These are phyloP conservation scores for Sanghuangporus sanghuang DNA, from an alignment of 1,284 basidiomycete genomes.

Conservation along the genomic window DNA sequence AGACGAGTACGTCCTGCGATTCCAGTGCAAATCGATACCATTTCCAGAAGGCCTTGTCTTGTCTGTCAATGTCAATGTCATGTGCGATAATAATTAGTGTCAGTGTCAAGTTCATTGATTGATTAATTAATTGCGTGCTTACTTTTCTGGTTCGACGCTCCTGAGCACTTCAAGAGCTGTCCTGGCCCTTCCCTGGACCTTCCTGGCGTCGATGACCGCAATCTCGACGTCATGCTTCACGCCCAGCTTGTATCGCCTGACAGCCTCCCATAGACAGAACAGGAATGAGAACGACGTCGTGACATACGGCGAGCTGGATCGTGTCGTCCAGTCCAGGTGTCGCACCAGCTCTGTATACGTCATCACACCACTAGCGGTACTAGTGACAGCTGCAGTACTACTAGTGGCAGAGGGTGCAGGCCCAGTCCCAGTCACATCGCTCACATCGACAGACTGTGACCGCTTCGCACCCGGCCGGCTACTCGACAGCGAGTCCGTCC, in stretches of 20 bases:
- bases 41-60: constrained; percentile 60
- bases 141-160: background rate
- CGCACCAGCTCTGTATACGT: constrained; percentile 44
- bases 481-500: too few species aligned
- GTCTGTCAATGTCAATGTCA: constrained; percentile 45
- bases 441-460: background rate
- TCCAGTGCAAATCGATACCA: constrained; percentile 71
- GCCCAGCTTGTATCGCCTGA: constrained; percentile 60
- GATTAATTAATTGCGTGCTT: background rate
- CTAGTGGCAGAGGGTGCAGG: too few species aligned
- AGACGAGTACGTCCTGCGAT: constrained; percentile 67
- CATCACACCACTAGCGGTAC: too few species aligned
- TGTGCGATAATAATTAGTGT: constrained; percentile 12
- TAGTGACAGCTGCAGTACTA: too few species aligned
- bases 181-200: constrained; percentile 48
- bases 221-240: constrained; percentile 72
- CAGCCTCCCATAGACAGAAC: constrained; percentile 77
- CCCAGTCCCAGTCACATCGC: too few species aligned
- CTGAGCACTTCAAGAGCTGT: constrained; percentile 30
- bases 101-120: too few species aligned
- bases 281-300: constrained; percentile 73
- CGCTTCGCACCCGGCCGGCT: too few species aligned
- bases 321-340: constrained; percentile 74
- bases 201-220: constrained; percentile 65
- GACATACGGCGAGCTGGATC: constrained; percentile 59